Percentiles rank a stretch among this genome's conserved stretches.
Evolutionary conservation across 2,329 filamentous ascomycete genomes (phyloP).

Genomic region (Zalaria obscura): DNA sequence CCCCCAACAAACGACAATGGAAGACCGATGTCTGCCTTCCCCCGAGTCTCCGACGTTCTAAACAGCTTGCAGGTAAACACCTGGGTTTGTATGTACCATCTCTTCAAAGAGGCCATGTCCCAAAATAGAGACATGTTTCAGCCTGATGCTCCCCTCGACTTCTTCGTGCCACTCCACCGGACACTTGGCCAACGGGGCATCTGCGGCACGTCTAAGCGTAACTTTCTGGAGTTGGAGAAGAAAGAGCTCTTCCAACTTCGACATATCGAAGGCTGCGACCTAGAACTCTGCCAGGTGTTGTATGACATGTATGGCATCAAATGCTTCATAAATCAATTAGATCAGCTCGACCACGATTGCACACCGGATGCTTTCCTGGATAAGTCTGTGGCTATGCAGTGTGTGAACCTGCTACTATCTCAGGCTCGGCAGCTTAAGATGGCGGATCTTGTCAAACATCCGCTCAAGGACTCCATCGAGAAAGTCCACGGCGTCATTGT

Average conservation of each 20-base stretch:
- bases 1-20: constrained; percentile 43
- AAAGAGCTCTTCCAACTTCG: constrained; percentile 62
- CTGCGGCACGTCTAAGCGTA: constrained; percentile 73
- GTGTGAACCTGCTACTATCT: constrained; percentile 71
- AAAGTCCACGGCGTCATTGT: constrained; percentile 83
- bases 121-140: constrained; percentile 50
- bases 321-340: constrained; percentile 27
- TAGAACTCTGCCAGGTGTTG: constrained; percentile 72
- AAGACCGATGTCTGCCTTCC: constrained; percentile 13
- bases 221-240: constrained; percentile 80
- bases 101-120: constrained; percentile 60
- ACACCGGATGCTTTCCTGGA: constrained; percentile 59
- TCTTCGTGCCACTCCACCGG: constrained; percentile 68
- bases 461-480: constrained; percentile 80
- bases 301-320: constrained; percentile 74
- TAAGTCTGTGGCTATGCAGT: constrained; percentile 61
- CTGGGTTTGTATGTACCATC: constrained; percentile 76
- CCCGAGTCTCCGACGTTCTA: constrained; percentile 31
- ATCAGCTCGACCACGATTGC: constrained; percentile 59
- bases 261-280: constrained; percentile 68
- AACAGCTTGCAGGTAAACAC: constrained; percentile 76
- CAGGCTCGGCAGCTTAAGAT: constrained; percentile 74
- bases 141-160: constrained; percentile 62
- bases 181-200: constrained; percentile 71
- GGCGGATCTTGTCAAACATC: constrained; percentile 82